These are phyloP conservation scores for Pleurotus giganteus DNA, from an alignment of 768 basidiomycete species.

Conservation along the genomic window DNA sequence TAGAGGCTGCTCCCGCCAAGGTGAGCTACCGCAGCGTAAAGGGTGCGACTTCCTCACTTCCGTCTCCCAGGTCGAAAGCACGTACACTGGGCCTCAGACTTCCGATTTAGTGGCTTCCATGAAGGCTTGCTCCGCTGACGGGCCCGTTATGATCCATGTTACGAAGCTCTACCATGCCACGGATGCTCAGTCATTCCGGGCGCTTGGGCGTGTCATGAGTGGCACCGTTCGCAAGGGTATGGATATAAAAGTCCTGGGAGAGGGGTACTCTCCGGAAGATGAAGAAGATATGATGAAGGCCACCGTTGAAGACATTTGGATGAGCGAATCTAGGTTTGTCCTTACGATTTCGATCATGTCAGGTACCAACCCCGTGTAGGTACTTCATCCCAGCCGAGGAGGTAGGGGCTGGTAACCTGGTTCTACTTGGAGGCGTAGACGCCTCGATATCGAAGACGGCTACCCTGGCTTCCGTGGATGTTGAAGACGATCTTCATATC, in stretches of 20 bases:
- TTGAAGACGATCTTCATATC: constrained; percentile 88
- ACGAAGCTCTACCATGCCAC: constrained; percentile 95
- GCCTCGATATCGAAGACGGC: constrained; percentile 94
- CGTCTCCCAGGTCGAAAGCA: constrained; percentile 61
- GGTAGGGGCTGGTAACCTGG: constrained; percentile 87
- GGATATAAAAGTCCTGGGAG: constrained; percentile 93
- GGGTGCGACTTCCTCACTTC: neutral
- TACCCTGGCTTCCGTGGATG: constrained; percentile 71
- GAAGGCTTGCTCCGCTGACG: constrained; percentile 79
- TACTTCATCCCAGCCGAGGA: constrained; percentile 91
- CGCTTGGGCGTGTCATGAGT: constrained; percentile 92
- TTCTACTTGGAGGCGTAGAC: constrained; percentile 91
- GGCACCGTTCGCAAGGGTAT: constrained; percentile 84
- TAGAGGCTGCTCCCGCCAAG: constrained; percentile 57
- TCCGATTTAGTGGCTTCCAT: constrained; percentile 77
- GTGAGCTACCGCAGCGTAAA: constrained; percentile 29
- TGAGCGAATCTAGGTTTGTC: constrained; percentile 82
- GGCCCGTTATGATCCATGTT: constrained; percentile 90
- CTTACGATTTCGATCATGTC: constrained; percentile 1
- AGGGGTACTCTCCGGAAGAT: constrained; percentile 97
- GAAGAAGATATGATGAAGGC: constrained; percentile 96
- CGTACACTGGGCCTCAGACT: constrained; percentile 86
- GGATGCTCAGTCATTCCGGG: constrained; percentile 95
- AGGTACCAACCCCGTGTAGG: constrained; percentile 37
- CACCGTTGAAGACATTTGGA: constrained; percentile 84